Conservation (phyloP, 2,329 filamentous ascomycete genomes). For the Proliferodiscus dingleyae region DNA sequence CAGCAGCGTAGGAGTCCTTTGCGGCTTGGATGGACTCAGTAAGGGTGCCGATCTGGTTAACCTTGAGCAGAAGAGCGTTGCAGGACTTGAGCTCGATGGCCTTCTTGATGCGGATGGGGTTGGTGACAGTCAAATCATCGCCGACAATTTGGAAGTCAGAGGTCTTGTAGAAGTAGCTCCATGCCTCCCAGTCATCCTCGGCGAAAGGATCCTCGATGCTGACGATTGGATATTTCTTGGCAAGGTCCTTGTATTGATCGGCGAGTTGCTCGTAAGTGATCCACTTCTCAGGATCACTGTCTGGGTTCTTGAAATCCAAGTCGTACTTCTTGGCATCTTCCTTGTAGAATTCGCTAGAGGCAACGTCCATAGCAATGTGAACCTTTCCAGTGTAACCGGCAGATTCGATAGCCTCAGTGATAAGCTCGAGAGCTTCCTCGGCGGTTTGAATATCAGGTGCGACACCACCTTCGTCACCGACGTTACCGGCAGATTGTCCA, state of each 20-base stretch:
- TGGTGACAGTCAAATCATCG: constrained; percentile 98
- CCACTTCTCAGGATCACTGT: constrained; percentile 95
- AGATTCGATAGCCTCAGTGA: constrained; percentile 88
- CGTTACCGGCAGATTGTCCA: constrained; percentile 96
- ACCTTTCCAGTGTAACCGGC: constrained; percentile 94
- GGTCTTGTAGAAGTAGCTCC: constrained; percentile 99
- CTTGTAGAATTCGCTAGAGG: constrained; percentile 99
- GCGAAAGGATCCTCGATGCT: constrained; percentile 98
- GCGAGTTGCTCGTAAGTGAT: constrained; percentile 97
- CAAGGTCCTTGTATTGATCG: constrained; percentile 79
- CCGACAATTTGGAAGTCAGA: constrained; percentile 97
- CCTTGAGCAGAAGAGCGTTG: constrained; percentile 97
- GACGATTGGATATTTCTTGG: constrained; percentile 96
- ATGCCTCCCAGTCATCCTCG: constrained; percentile 99
- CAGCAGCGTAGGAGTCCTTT: constrained; percentile 93
- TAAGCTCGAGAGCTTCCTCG: constrained; percentile 94
- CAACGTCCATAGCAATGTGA: constrained; percentile 98
- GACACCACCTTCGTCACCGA: constrained; percentile 99
- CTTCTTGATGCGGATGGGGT: constrained; percentile 99
- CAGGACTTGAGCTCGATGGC: constrained; percentile 98
- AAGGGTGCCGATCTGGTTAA: constrained; percentile 99
- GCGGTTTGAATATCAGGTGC: constrained; percentile 97
- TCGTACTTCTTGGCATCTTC: constrained; percentile 97
- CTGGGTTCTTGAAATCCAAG: constrained; percentile 99
- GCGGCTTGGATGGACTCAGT: constrained; percentile 98